Evolutionary conservation across 108 stramenopile genomes (phyloP), one percentile per base, ranked within the genome.

Genomic region (Discostella pseudostelligera): DNA sequence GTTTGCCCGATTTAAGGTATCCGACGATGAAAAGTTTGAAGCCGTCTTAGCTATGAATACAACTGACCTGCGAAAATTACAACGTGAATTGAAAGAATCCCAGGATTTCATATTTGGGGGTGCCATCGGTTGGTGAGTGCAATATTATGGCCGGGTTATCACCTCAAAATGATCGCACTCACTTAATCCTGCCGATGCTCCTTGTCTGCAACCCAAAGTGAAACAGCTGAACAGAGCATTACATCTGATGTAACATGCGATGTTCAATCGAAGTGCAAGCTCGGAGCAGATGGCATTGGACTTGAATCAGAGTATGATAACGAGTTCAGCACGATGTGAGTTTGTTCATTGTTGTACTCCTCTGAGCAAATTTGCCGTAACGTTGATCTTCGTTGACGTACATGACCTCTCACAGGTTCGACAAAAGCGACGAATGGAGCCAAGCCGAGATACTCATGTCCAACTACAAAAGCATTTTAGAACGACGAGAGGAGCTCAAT

Each of bases 401-500:
- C 0, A n/a, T 56, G 0, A 35, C 32, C 35, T 37, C 55, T 37
- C 24, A 0, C 14, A 65, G 57, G 14, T 21, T 61, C 45, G 69
- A 70, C 20, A 71, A 39, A 28, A 57, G 46, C 46, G 77, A 66
- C 22, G 70, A 78, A 51, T 78, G 77, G 77, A 19, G 61, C 44
- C 59, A 78, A 50, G 77, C 70, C n/a, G 77, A 78, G 21, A 44
- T 35, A 6, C 54, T 78, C n/a, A 71, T 78, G 70, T 48, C 70
- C 16, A 50, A 62, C 46, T 78, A 78, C 22, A 67, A 58, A 51
- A 43, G 12, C 35, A 53, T 78, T 28, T 69, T 78, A 47, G 59
- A 71, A 39, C 56, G 39, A 37, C 49, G 77, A 50, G 70, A 78
- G 42, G 65, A 50, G 1, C 59, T 78, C 8, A 40, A 63, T 32